Evolutionary conservation across 768 basidiomycete genomes (phyloP).

Genomic region (Astraeus odoratus): DNA sequence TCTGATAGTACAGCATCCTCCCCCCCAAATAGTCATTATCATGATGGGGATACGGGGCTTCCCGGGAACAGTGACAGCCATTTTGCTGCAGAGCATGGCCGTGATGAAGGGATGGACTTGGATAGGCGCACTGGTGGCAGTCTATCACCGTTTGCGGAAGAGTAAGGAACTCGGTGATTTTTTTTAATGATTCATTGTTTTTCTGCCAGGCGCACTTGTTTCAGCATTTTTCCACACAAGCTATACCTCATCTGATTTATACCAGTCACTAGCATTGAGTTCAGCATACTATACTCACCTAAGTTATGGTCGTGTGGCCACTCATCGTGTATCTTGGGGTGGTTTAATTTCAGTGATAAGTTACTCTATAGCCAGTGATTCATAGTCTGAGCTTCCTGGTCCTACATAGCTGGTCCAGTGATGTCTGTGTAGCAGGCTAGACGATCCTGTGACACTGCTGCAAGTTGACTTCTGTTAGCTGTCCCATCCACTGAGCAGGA

Average conservation of each 20-base stretch:
- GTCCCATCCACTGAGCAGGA: too few species aligned
- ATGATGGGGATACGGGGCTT: constrained; percentile 4
- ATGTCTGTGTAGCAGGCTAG: too few species aligned
- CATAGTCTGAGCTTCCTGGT: not conserved
- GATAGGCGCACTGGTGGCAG: constrained; percentile 14
- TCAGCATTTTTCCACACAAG: constrained; percentile 9
- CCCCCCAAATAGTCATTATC: constrained; percentile 18
- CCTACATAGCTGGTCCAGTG: too few species aligned
- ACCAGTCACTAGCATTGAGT: constrained; percentile 25
- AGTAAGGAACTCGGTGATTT: constrained; percentile 8
- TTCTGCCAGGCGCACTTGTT: constrained; percentile 1
- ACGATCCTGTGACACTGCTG: too few species aligned
- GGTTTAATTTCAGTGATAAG: not conserved
- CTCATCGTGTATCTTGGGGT: constrained; percentile 10
- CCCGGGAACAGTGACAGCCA: constrained; percentile 7
- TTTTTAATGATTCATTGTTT: constrained; percentile 5
- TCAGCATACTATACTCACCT: constrained; percentile 24
- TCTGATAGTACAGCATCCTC: constrained; percentile 10
- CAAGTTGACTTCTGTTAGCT: too few species aligned
- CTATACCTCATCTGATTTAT: constrained; percentile 16
- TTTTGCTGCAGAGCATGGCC: constrained; percentile 1
- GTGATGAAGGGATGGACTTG: constrained; percentile 16
- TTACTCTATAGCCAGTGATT: not conserved
- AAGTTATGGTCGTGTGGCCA: constrained; percentile 17
- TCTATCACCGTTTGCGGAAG: constrained; percentile 13